phyloP scores from a whole-genome alignment of 1,284 basidiomycete species.

The Xerocomus minutiporus region DNA sequence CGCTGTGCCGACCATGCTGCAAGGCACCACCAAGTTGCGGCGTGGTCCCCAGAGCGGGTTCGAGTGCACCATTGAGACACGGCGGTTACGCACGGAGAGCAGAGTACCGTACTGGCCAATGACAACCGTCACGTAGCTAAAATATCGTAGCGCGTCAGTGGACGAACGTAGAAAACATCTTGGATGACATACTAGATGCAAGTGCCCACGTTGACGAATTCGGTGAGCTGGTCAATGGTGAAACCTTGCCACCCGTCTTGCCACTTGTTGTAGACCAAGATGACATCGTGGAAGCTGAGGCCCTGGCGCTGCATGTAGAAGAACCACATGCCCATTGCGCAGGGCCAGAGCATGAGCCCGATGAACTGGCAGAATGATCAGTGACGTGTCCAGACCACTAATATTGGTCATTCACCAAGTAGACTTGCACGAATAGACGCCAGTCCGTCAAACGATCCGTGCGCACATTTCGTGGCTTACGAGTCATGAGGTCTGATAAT shows the following conservation, averaged over 20 bases:
- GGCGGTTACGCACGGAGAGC: conserved; percentile 28
- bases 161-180: conserved; percentile 19
- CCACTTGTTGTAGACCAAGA: conserved; percentile 40
- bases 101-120: conserved; percentile 31
- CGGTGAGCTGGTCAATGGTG: conserved; percentile 24
- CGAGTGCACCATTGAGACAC: conserved; percentile 29
- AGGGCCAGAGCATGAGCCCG: conserved; percentile 45
- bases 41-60: conserved; percentile 33
- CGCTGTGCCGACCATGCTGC: conserved; percentile 33
- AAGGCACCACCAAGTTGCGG: conserved; percentile 31
- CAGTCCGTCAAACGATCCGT: conserved; percentile 47
- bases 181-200: conserved; percentile 38
- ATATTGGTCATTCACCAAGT: conserved; percentile 17
- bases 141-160: neutral
- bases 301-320: conserved; percentile 35
- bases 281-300: conserved; percentile 36
- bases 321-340: conserved; percentile 41
- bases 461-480: conserved; percentile 63
- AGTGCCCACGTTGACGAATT: conserved; percentile 35
- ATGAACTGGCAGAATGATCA: conserved; percentile 33
- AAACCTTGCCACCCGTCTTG: conserved; percentile 32
- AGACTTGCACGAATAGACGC: conserved; percentile 33
- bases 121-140: conserved; percentile 38
- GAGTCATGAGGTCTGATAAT: conserved; percentile 42
- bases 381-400: neutral